Percentiles rank a stretch among this genome's conserved stretches.
Evolutionary conservation across 192 early-diverging fungal genomes (phyloP).

Genomic region (Umbelopsis isabellina): DNA sequence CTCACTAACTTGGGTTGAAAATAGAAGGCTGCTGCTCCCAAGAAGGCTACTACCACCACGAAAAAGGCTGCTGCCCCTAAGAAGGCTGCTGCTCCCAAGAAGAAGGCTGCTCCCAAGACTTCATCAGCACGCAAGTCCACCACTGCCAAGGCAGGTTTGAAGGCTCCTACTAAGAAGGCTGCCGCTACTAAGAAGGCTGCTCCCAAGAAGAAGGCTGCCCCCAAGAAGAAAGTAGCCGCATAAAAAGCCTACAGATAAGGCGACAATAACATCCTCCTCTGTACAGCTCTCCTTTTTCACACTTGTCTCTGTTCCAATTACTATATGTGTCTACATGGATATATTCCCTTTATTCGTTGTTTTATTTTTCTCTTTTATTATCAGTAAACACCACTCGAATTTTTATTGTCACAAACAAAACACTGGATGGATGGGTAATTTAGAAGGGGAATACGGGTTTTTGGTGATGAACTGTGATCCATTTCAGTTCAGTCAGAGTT

Average conservation of each 20-base stretch:
- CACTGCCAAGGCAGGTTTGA: constrained; percentile 44
- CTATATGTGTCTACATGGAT: constrained; percentile 17
- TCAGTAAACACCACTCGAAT: constrained; percentile 2
- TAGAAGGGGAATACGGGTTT: constrained; percentile 14
- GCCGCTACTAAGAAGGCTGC: constrained; percentile 47
- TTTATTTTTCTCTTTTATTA: not conserved
- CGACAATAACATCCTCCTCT: constrained; percentile 23
- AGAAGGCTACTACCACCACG: constrained; percentile 33
- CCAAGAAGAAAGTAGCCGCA: constrained; percentile 28
- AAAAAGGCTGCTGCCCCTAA: constrained; percentile 44
- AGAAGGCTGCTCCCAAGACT: constrained; percentile 42
- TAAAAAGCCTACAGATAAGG: constrained; percentile 40
- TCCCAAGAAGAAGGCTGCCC: constrained; percentile 24
- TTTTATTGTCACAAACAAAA: constrained; percentile 13
- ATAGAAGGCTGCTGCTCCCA: constrained; percentile 42
- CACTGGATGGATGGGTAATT: not conserved
- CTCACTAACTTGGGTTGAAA: not conserved
- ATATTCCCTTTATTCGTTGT: constrained; percentile 8
- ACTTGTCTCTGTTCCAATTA: constrained; percentile 15
- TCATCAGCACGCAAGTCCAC: constrained; percentile 42
- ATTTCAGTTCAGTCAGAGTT: constrained; percentile 55
- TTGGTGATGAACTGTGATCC: constrained; percentile 11
- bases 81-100: constrained; percentile 43
- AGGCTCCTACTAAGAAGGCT: constrained; percentile 39
- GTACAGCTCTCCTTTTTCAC: constrained; percentile 17